Percentiles rank a stretch among this genome's conserved stretches.
Evolutionary conservation across 1,284 basidiomycete species (phyloP).

Genomic region (Sutorius eximius): DNA sequence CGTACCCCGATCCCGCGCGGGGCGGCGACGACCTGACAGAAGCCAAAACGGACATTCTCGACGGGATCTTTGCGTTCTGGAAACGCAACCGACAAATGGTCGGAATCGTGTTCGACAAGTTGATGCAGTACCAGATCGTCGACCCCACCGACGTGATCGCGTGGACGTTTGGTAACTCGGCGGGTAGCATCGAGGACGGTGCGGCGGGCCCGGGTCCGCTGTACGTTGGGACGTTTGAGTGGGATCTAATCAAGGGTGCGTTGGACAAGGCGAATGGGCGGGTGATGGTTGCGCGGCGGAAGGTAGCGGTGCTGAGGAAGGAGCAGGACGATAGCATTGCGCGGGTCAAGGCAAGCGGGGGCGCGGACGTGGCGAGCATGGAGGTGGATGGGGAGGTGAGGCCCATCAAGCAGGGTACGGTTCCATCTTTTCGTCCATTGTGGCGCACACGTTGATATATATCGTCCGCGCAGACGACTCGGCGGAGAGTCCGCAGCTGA

Average conservation of each 20-base stretch:
- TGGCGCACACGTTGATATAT: background rate
- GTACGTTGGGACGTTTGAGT: slow-evolving; percentile 66
- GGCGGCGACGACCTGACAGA: slow-evolving; percentile 43
- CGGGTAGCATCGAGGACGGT: slow-evolving; percentile 19
- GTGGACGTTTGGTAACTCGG: slow-evolving; percentile 75
- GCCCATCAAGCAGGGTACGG: slow-evolving; percentile 33
- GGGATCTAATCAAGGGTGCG: slow-evolving; percentile 80
- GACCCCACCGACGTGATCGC: slow-evolving; percentile 90
- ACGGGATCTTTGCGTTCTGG: slow-evolving; percentile 78
- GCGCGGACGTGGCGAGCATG: slow-evolving; percentile 48
- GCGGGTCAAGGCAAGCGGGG: slow-evolving; percentile 63
- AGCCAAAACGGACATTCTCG: slow-evolving; percentile 71
- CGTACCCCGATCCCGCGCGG: slow-evolving; percentile 27
- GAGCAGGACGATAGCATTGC: slow-evolving; percentile 85
- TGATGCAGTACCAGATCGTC: slow-evolving; percentile 97
- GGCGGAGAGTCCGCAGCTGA: slow-evolving; percentile 65
- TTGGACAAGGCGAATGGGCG: slow-evolving; percentile 88
- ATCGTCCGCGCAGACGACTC: slow-evolving; percentile 41
- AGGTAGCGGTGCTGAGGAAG: slow-evolving; percentile 72
- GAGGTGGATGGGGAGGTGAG: slow-evolving; percentile 72
- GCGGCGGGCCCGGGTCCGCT: slow-evolving; percentile 31
- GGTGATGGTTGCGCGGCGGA: slow-evolving; percentile 72
- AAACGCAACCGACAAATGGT: slow-evolving; percentile 80
- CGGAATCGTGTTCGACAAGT: slow-evolving; percentile 92
- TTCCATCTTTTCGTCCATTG: background rate